Evolutionary conservation across 164 flowering plant species (phyloP).

Genomic region (Vitis rupestris): DNA sequence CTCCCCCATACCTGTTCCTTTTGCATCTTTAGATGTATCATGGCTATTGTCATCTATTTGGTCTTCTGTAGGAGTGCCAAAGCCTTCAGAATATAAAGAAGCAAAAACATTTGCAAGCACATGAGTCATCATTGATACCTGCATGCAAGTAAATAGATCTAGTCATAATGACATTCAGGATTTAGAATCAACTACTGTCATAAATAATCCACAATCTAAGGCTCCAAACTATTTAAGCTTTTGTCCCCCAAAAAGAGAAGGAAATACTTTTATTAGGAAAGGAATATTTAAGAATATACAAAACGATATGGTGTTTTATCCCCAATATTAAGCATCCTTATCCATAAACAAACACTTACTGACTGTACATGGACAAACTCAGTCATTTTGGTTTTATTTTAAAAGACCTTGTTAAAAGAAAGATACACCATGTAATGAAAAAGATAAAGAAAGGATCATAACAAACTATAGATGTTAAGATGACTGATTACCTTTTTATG

Average conservation of each 20-base stretch:
- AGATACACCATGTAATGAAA: not conserved
- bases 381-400: too few relatives aligned
- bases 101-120: slow-evolving; percentile 64
- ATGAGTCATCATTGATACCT: slow-evolving; percentile 71
- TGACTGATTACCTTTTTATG: slow-evolving; percentile 53
- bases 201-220: not conserved
- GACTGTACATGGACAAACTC: too few relatives aligned
- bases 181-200: not conserved
- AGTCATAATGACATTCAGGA: not conserved
- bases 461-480: not conserved
- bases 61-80: slow-evolving; percentile 53
- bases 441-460: not conserved
- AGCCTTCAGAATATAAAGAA: slow-evolving; percentile 67
- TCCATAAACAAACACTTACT: too few relatives aligned
- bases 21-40: slow-evolving; percentile 50
- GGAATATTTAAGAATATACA: too few relatives aligned
- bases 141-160: slow-evolving; percentile 11
- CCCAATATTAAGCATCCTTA: too few relatives aligned
- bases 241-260: not conserved
- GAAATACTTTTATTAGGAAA: not conserved
- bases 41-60: slow-evolving; percentile 34
- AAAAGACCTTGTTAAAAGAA: not conserved
- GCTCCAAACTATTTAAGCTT: not conserved
- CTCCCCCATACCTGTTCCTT: slow-evolving; percentile 98
- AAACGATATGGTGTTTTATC: too few relatives aligned